Percentiles rank a stretch among this genome's conserved stretches.
Conservation (phyloP, 441 rosid species). For the Geranium incanum region DNA sequence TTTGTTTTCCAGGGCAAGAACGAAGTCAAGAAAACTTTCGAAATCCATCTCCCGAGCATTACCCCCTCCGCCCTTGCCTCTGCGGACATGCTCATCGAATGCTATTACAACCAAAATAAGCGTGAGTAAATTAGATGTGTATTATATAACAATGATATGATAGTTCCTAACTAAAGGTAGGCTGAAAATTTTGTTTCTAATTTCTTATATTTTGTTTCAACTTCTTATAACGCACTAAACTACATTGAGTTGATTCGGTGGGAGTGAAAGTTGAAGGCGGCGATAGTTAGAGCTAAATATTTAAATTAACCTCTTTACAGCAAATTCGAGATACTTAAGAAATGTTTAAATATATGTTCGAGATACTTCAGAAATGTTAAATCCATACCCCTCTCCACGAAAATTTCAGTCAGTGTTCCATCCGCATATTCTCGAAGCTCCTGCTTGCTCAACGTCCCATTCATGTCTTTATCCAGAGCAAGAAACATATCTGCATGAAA, state of each 20-base stretch:
- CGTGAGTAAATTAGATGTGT: neutral
- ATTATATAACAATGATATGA: no score
- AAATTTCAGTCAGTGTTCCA: conserved; percentile 87
- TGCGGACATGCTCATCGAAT: conserved; percentile 90
- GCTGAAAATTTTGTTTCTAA: no score
- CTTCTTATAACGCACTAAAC: no score
- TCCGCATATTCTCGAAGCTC: conserved; percentile 95
- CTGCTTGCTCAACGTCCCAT: conserved; percentile 87
- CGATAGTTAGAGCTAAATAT: neutral
- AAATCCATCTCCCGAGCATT: conserved; percentile 92
- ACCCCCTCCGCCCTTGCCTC: conserved; percentile 57
- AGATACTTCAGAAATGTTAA: neutral
- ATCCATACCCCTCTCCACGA: conserved; percentile 78
- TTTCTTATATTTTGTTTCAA: no score
- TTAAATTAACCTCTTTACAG: neutral
- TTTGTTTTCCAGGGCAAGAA: conserved; percentile 88
- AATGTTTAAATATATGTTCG: neutral
- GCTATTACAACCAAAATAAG: conserved; percentile 36
- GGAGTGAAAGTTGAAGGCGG: neutral
- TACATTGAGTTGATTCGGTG: no score
- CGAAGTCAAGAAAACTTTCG: conserved; percentile 88
- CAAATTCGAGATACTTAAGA: no score
- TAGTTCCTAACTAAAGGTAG: no score
- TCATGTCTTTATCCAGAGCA: conserved; percentile 88
- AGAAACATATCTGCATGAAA: conserved; percentile 70